Conservation (phyloP, 2,329 filamentous ascomycete genomes). For the Monilinia aucupariae region DNA sequence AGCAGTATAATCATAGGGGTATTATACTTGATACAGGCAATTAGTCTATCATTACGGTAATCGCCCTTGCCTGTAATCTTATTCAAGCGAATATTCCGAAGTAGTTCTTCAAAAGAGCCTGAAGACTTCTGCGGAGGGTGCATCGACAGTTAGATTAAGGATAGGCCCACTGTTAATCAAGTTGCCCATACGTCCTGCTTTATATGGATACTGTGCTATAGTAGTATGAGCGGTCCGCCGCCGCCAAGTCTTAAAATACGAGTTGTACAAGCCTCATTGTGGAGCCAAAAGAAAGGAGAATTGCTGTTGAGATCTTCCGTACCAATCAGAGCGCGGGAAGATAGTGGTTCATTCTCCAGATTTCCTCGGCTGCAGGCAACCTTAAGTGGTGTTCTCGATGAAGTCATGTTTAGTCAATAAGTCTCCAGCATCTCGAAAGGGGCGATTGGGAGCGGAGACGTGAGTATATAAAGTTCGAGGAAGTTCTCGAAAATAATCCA, state of each 20-base stretch:
- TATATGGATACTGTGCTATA: too few species aligned
- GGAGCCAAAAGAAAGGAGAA: background rate
- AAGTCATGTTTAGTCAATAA: background rate
- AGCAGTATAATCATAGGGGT: too few species aligned
- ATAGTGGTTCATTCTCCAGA: background rate
- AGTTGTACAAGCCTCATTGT: conserved; percentile 4
- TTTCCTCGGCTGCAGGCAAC: background rate
- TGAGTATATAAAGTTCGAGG: conserved; percentile 11
- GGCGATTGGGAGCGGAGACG: background rate
- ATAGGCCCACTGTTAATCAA: background rate
- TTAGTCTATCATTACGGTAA: too few species aligned
- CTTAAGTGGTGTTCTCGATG: background rate
- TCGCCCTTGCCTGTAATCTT: too few species aligned
- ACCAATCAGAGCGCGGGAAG: background rate
- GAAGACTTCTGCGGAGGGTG: too few species aligned
- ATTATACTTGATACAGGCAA: too few species aligned
- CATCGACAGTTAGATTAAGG: background rate
- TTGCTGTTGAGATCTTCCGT: background rate
- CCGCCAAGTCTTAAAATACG: conserved; percentile 1
- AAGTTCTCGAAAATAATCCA: background rate
- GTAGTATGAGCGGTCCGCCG: background rate
- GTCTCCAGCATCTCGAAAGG: background rate
- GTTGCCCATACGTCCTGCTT: background rate
- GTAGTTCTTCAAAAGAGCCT: too few species aligned
- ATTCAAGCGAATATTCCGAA: too few species aligned